phyloP scores from a whole-genome alignment of 345 rosid genomes.

The Hibiscus mutabilis region DNA sequence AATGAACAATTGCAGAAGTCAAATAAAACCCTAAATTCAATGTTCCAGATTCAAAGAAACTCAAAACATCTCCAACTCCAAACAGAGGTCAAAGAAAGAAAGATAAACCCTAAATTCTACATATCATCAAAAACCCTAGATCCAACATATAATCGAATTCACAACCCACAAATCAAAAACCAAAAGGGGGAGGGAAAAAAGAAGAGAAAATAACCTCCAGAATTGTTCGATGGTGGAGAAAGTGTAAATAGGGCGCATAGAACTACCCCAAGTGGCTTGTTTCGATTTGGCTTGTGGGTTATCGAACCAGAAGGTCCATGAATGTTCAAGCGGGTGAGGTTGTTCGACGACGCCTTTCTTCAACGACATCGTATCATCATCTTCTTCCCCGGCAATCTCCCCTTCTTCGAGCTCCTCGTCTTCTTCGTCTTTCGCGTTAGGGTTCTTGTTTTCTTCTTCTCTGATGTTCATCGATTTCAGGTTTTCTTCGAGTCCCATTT shows the following conservation, averaged over 20 bases:
- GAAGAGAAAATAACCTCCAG: conserved; percentile 52
- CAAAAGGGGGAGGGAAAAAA: not conserved
- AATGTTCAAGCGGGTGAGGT: conserved; percentile 67
- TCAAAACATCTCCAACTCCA: not conserved
- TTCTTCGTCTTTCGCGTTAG: conserved; percentile 25
- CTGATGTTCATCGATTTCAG: conserved; percentile 16
- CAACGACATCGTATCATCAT: conserved; percentile 24
- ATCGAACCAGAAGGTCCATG: conserved; percentile 94
- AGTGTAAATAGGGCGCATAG: conserved; percentile 62
- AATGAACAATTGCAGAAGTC: not conserved
- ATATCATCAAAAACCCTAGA: too few species aligned
- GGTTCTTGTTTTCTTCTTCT: conserved; percentile 23
- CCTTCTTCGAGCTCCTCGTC: conserved; percentile 53
- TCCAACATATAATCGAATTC: not conserved
- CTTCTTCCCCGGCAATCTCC: conserved; percentile 33
- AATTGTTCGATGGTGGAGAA: conserved; percentile 74
- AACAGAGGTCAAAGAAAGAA: not conserved
- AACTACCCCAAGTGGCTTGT: conserved; percentile 65
- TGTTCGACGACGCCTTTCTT: conserved; percentile 19
- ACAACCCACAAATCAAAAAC: not conserved
- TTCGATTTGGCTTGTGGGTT: conserved; percentile 49
- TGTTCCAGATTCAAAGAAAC: not conserved
- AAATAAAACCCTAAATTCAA: not conserved
- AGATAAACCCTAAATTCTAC: too few species aligned
- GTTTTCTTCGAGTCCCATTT: conserved; percentile 34